These are phyloP conservation scores for Thelephora aurantiotincta DNA, from an alignment of 768 basidiomycete genomes.

Conservation along the genomic window DNA sequence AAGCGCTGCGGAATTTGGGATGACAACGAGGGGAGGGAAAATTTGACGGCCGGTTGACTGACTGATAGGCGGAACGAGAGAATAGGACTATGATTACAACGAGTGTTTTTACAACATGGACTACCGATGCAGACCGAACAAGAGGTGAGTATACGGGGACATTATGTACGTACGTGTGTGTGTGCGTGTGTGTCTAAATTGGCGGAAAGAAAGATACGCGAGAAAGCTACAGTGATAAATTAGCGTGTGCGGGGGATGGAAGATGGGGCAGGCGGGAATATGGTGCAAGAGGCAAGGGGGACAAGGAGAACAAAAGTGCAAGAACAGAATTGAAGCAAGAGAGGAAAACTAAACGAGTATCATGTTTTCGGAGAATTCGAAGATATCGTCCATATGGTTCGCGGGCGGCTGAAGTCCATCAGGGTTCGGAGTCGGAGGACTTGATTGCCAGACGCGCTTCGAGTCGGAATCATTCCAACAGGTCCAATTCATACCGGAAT, in stretches of 20 bases:
- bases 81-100: background rate
- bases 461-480: background rate
- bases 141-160: no score
- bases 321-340: background rate
- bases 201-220: background rate
- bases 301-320: background rate
- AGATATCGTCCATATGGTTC: background rate
- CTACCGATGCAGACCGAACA: background rate
- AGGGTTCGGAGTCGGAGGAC: background rate
- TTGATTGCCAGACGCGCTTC: background rate
- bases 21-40: background rate
- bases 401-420: background rate
- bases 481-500: background rate
- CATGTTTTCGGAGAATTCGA: background rate
- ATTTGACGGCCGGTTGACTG: background rate
- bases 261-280: background rate
- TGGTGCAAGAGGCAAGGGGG: background rate
- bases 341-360: background rate
- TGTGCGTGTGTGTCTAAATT: background rate
- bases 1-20: background rate
- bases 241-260: no score
- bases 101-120: background rate
- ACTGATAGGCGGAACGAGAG: background rate
- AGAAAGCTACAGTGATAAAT: no score
- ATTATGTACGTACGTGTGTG: background rate